Percentiles rank a stretch among this genome's conserved stretches.
These are phyloP conservation scores for Neocucurbitaria cava DNA, from an alignment of 2,329 filamentous ascomycete species.

Conservation along the genomic window DNA sequence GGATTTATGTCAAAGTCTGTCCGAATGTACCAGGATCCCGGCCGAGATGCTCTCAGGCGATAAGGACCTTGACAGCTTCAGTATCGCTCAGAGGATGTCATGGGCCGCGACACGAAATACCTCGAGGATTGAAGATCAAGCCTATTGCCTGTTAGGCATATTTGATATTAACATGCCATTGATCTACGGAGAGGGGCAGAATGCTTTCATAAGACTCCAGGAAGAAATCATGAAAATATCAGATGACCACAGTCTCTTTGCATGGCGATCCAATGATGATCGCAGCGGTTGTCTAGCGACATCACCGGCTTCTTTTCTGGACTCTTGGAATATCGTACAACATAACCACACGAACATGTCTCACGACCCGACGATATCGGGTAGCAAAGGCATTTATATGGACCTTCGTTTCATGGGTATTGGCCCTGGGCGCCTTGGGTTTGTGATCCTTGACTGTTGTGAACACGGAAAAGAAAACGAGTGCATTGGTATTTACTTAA, in stretches of 20 bases:
- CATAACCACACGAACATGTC: background rate
- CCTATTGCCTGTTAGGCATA: conserved; percentile 26
- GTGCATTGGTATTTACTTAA: background rate
- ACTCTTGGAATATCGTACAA: background rate
- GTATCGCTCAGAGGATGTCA: conserved; percentile 14
- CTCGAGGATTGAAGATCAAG: conserved; percentile 18
- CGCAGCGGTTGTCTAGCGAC: conserved; percentile 1
- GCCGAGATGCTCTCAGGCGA: conserved; percentile 8
- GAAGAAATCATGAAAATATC: conserved; percentile 18
- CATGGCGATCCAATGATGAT: background rate
- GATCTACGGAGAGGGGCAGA: conserved; percentile 34
- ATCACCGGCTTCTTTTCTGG: background rate
- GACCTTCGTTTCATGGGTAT: background rate
- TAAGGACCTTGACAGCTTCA: conserved; percentile 12
- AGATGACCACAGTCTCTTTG: conserved; percentile 1
- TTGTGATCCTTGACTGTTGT: background rate
- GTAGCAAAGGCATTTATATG: background rate
- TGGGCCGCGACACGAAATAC: conserved; percentile 21
- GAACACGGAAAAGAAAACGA: background rate
- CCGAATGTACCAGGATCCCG: background rate
- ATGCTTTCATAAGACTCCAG: conserved; percentile 25
- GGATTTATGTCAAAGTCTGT: background rate
- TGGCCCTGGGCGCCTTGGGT: background rate
- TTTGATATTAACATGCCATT: conserved; percentile 25
- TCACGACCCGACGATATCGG: background rate